A percentile compares a stretch with the other conserved stretches of the same genome.
Evolutionary conservation across 2,329 filamentous ascomycete species (phyloP).

Genomic region (Hypoxylon sp.): DNA sequence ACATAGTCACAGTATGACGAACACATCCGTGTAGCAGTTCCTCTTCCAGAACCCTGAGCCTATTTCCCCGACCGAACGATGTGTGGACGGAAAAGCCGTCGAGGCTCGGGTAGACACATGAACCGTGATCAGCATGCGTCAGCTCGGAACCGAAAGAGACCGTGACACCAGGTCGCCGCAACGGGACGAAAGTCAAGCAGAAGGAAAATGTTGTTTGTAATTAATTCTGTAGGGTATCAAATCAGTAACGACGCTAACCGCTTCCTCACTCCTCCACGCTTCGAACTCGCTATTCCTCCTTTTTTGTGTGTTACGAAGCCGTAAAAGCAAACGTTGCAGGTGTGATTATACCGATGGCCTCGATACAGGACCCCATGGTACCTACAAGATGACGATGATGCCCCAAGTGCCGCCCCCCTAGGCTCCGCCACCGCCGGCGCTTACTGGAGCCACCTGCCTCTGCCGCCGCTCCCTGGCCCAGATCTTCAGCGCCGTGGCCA

Average conservation of each 20-base stretch:
- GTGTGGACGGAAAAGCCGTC: too few relatives aligned
- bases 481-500: conserved; percentile 53
- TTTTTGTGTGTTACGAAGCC: background rate
- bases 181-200: background rate
- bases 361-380: too few relatives aligned
- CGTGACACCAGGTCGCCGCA: background rate
- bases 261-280: background rate
- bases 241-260: background rate
- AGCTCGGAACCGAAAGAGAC: background rate
- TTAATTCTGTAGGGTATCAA: conserved; percentile 3
- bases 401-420: background rate
- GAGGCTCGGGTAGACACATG: background rate
- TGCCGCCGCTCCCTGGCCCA: conserved; percentile 43
- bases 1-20: background rate
- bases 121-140: background rate
- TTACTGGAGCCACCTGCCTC: background rate
- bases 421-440: background rate
- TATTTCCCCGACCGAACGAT: background rate
- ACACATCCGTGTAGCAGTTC: background rate
- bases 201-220: background rate
- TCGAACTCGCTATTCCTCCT: background rate
- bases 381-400: background rate
- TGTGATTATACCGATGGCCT: too few relatives aligned
- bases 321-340: background rate
- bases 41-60: too few relatives aligned